Conservation (phyloP, 371 early-diverging fungal species). For the Gilbertella persicaria region DNA sequence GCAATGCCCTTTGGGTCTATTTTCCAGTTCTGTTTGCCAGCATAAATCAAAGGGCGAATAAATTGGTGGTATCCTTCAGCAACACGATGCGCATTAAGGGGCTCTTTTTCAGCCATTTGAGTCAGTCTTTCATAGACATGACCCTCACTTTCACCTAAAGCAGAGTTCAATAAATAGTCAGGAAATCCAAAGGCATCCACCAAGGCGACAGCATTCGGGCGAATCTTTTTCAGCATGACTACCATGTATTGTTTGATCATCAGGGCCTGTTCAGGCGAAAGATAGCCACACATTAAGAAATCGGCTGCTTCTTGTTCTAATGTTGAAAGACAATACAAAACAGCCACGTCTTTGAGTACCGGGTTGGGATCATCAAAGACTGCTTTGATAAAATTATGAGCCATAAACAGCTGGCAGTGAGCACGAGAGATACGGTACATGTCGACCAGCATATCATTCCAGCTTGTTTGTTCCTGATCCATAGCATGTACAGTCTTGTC, state of each 20-base stretch:
- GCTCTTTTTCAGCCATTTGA: conserved; percentile 67
- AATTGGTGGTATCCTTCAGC: conserved; percentile 57
- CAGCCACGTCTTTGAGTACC: conserved; percentile 25
- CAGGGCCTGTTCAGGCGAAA: conserved; percentile 50
- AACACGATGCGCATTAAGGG: conserved; percentile 56
- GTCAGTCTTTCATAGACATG: conserved; percentile 72
- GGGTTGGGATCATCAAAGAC: conserved; percentile 26
- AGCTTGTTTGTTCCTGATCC: conserved; percentile 35
- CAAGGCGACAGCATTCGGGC: conserved; percentile 72
- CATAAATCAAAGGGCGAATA: conserved; percentile 53
- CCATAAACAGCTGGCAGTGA: conserved; percentile 66
- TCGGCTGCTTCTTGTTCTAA: conserved; percentile 68
- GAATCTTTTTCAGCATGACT: conserved; percentile 49
- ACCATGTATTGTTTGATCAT: conserved; percentile 51
- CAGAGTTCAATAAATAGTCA: conserved; percentile 71
- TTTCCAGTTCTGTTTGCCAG: conserved; percentile 39
- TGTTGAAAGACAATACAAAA: conserved; percentile 51
- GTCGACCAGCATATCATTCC: conserved; percentile 57
- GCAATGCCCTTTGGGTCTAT: conserved; percentile 36
- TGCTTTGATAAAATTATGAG: conserved; percentile 59
- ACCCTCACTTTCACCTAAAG: conserved; percentile 72
- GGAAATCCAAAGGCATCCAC: conserved; percentile 75
- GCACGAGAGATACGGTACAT: conserved; percentile 65
- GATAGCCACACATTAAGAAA: conserved; percentile 58
- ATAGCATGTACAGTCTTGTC: conserved; percentile 41